Percentiles rank a stretch among this genome's conserved stretches.
phyloP scores from a whole-genome alignment of 371 early-diverging fungal species.

The Basidiobolus heterosporus region DNA sequence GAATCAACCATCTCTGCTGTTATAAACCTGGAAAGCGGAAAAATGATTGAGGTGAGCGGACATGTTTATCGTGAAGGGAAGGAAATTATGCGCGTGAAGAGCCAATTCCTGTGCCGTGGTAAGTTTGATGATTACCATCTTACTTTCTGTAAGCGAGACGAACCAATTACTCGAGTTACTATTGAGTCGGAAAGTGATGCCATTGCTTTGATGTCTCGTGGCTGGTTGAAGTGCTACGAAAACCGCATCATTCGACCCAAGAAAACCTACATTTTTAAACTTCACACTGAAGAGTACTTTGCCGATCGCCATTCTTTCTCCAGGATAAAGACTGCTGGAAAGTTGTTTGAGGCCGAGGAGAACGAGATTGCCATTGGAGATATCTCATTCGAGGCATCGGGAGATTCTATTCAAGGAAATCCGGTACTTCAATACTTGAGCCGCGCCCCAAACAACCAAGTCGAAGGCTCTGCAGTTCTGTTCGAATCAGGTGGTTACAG shows the following conservation, averaged over 20 bases:
- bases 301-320: slow-evolving; percentile 52
- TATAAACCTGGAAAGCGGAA: slow-evolving; percentile 72
- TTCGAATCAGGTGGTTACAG: slow-evolving; percentile 85
- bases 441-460: slow-evolving; percentile 61
- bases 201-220: slow-evolving; percentile 76
- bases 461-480: slow-evolving; percentile 23
- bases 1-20: slow-evolving; percentile 56
- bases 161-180: slow-evolving; percentile 65
- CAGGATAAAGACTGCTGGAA: slow-evolving; percentile 58
- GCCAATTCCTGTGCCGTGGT: slow-evolving; percentile 86
- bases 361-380: slow-evolving; percentile 49
- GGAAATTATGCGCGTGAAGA: slow-evolving; percentile 56
- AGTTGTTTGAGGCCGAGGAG: slow-evolving; percentile 26
- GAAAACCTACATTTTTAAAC: slow-evolving; percentile 63
- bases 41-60: slow-evolving; percentile 79
- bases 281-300: slow-evolving; percentile 62
- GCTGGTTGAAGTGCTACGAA: slow-evolving; percentile 69
- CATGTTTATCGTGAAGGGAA: slow-evolving; percentile 37
- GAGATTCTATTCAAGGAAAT: slow-evolving; percentile 51
- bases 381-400: slow-evolving; percentile 50
- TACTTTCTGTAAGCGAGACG: slow-evolving; percentile 67
- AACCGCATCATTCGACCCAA: slow-evolving; percentile 46
- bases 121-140: slow-evolving; percentile 62
- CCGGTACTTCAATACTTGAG: slow-evolving; percentile 67
- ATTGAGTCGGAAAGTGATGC: slow-evolving; percentile 60